phyloP scores from a whole-genome alignment of 306 rosid genomes.

The Herpetospermum pedunculosum region DNA sequence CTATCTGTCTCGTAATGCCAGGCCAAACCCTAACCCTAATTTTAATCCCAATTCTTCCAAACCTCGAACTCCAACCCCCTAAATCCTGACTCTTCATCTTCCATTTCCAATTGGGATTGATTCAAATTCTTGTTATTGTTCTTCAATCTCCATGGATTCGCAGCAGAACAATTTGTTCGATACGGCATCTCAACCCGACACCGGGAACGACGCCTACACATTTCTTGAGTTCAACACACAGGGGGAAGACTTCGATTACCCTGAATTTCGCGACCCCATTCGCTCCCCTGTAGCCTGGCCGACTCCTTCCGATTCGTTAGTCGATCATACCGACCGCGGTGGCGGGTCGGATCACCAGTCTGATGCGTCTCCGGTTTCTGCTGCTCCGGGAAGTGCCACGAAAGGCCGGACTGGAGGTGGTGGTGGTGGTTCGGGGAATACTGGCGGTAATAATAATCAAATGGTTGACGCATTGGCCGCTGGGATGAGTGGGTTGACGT shows the following conservation, averaged over 20 bases:
- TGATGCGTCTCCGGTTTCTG: constrained; percentile 84
- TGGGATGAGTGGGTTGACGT: constrained; percentile 90
- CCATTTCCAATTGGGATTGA: not conserved
- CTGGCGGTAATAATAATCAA: constrained; percentile 51
- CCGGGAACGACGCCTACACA: constrained; percentile 91
- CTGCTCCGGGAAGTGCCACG: constrained; percentile 58
- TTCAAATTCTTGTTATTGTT: not conserved
- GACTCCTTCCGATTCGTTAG: constrained; percentile 78
- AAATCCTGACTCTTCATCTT: not conserved
- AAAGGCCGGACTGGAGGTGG: constrained; percentile 44
- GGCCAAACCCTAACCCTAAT: constrained; percentile 62
- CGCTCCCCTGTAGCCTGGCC: constrained; percentile 91
- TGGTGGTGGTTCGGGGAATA: constrained; percentile 37
- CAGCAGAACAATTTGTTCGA: constrained; percentile 78
- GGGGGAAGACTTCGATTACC: constrained; percentile 95
- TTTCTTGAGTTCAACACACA: constrained; percentile 97
- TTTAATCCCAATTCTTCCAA: constrained; percentile 10
- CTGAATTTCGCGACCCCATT: constrained; percentile 91
- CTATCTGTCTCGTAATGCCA: not conserved
- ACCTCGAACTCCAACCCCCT: constrained; percentile 22
- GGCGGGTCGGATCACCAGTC: constrained; percentile 72
- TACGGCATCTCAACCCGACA: constrained; percentile 95
- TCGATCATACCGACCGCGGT: constrained; percentile 63
- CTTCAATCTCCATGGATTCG: constrained; percentile 48
- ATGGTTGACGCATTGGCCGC: constrained; percentile 64